Base-by-base conservation (phyloP, 352 stramenopile genomes). In the Globisporangium takayamanum region DNA sequence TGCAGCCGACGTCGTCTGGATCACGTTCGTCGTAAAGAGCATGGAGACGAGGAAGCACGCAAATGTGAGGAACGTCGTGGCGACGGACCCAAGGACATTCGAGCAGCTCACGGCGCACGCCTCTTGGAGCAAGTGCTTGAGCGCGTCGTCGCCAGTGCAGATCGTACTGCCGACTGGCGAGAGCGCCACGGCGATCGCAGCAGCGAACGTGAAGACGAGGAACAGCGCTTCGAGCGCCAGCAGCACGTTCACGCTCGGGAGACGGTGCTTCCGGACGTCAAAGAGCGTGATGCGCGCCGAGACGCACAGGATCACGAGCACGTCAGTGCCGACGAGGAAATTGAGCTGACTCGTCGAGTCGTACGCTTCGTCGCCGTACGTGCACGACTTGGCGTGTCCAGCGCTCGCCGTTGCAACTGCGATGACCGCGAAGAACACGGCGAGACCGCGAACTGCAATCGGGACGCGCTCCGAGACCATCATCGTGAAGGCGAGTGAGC, bases 61-160 rank as follows among this genome's bases (percentile, higher is more conserved):
- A n/a, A 78, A 82, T 1, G 69, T 61, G 41, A 83, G 39, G 63
- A 89, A 89, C 51, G 70, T 84, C 44, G 72, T 68, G 22, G 76
- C 66, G 30, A 87, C 66, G 14, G 76, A 67, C 18, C 73, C 71
- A 28, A 89, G 61, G 28, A 87, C 67, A 55, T 83, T 77, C 20
- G 69, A 72, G 66, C 79, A 89, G 60, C 71, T 70, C 67, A 89
- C 80, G n/a, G 76, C 69, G 59, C 79, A 89, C 26, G 78, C 73
- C 55, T 89, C 73, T 55, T 89, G 57, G 48, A 89, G 60, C 37
- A 84, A 55, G 16, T 51, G 66, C 68, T 76, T 59, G 42, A 82
- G 65, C 50, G 80, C 75, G 45, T 72, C 69, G 22, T 68, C 62
- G 45, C 69, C 74, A 3, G 78, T 79, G 73, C 79, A 89, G 12